These are phyloP conservation scores for Drechmeria coniospora DNA, from an alignment of 2,329 filamentous ascomycete species.

Conservation along the genomic window DNA sequence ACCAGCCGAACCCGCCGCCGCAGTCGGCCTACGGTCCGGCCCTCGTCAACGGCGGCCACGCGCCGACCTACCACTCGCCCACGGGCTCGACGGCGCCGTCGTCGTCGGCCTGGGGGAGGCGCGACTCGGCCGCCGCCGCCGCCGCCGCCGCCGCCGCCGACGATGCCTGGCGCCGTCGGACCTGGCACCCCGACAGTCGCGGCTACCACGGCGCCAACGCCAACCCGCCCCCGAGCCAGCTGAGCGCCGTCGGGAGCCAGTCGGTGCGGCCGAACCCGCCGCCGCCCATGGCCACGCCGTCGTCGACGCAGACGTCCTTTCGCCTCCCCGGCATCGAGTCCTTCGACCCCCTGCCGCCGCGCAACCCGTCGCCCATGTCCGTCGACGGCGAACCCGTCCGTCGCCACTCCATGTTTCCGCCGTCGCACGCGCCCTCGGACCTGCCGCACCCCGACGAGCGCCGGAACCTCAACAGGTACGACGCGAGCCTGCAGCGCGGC, in stretches of 20 bases:
- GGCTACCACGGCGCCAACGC: conserved; percentile 45
- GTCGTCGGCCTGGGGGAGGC: conserved; percentile 40
- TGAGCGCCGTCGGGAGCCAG: conserved; percentile 63
- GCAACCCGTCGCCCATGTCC: conserved; percentile 62
- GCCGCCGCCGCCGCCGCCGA: conserved; percentile 58
- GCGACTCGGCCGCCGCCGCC: conserved; percentile 47
- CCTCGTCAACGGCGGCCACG: conserved; percentile 37
- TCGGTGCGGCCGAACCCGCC: conserved; percentile 39
- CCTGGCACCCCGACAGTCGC: conserved; percentile 75
- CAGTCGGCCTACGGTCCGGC: conserved; percentile 39
- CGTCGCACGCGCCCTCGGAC: conserved; percentile 13
- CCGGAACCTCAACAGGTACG: conserved; percentile 42
- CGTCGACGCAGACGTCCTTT: conserved; percentile 41
- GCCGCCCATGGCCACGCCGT: conserved; percentile 29
- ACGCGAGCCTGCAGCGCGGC: conserved; percentile 49
- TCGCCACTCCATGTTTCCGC: conserved; percentile 15
- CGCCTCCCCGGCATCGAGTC: conserved; percentile 83
- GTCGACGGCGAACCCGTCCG: conserved; percentile 39
- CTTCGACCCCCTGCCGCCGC: conserved; percentile 61
- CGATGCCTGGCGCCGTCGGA: conserved; percentile 66
- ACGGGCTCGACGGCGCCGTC: conserved; percentile 50
- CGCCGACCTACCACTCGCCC: conserved; percentile 37
- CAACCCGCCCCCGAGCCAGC: no score
- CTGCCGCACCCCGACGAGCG: conserved; percentile 26
- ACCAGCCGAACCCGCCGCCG: conserved; percentile 38